Evolutionary conservation across 805 yeast genomes (phyloP), one percentile per base, ranked within the genome.

Genomic region (Schizosaccharomyces cryophilus): DNA sequence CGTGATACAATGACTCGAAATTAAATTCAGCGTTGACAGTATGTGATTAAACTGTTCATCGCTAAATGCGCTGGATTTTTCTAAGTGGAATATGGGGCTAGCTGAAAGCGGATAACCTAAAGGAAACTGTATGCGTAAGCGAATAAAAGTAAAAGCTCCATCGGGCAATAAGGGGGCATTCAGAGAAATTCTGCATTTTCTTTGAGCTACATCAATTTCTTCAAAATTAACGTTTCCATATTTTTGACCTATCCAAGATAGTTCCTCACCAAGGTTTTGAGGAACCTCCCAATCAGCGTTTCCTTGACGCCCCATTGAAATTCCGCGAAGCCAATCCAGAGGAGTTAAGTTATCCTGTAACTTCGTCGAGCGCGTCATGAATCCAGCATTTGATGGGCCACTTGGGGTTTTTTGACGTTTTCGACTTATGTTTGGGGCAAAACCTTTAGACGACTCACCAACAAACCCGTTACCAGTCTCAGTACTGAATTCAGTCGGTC

Each of bases 271-370:
- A 30, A 90, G 71, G 67, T 87, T 87, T 29, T 82, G 79, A 3
- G 80, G 77, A 24, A 62, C 63, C 2, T 62, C 63, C 17, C 64
- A 54, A 9, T 60, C 61, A 30, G 63, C 61, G 15, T 63, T 58
- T 7, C 60, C 63, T 7, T 79, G 69, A 54, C 75, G 73, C 0
- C 87, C 87, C 64, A 90, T 80, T 62, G 88, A 76, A 6, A 90
- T 95, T 60, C 97, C 96, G 0, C 96, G 83, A 47, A 94, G 82
- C 97, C 97, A 90, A 64, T 84, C 82, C 63, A 90, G 73, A 67
- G 87, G 95, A 65, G 83, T 81, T 38, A 79, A 73, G 77, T 65
- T 58, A 35, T 63, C 63, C 6, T 62, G 58, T 13, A 60, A 30
- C 45, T 60, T 62, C 9, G 61, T 61, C 11, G 65, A 64, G 2